Percentiles rank a stretch among this genome's conserved stretches.
These are phyloP conservation scores for Mitragyna speciosa DNA, from an alignment of 257 asterid species.

Conservation along the genomic window DNA sequence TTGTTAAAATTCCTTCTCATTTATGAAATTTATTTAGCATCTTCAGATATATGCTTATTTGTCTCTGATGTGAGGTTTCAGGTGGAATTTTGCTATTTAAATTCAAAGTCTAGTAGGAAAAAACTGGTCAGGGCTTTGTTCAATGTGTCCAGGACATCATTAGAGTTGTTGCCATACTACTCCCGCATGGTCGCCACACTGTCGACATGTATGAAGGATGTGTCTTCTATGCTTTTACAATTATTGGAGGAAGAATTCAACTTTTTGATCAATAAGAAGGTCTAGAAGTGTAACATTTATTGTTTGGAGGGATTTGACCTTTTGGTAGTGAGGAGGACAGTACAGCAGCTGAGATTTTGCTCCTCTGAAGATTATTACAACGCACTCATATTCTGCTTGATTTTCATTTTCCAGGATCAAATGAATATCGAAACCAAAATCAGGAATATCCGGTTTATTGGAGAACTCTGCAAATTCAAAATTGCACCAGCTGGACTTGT, in stretches of 20 bases:
- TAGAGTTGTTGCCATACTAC: constrained; percentile 92
- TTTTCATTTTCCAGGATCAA: constrained; percentile 83
- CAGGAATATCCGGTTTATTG: constrained; percentile 91
- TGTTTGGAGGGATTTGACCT: constrained; percentile 14
- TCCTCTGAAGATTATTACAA: neutral
- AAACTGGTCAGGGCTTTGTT: constrained; percentile 95
- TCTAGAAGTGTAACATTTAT: constrained; percentile 28
- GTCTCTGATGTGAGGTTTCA: constrained; percentile 32
- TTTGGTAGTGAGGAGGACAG: constrained; percentile 1
- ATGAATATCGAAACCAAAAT: constrained; percentile 97
- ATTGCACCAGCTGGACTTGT: constrained; percentile 86
- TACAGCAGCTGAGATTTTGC: neutral
- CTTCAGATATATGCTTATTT: constrained; percentile 27
- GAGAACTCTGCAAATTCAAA: constrained; percentile 98
- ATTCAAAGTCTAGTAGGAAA: constrained; percentile 90
- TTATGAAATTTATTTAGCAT: constrained; percentile 16
- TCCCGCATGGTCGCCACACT: constrained; percentile 97
- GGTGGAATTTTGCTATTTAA: constrained; percentile 99
- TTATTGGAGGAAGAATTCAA: constrained; percentile 98
- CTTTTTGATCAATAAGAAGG: constrained; percentile 90
- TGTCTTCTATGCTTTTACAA: constrained; percentile 84
- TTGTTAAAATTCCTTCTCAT: constrained; percentile 4
- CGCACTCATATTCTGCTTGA: constrained; percentile 3
- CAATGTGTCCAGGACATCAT: constrained; percentile 95
- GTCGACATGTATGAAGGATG: constrained; percentile 95